phyloP scores from a whole-genome alignment of 345 rosid genomes.

The Anastatica hierochuntica region DNA sequence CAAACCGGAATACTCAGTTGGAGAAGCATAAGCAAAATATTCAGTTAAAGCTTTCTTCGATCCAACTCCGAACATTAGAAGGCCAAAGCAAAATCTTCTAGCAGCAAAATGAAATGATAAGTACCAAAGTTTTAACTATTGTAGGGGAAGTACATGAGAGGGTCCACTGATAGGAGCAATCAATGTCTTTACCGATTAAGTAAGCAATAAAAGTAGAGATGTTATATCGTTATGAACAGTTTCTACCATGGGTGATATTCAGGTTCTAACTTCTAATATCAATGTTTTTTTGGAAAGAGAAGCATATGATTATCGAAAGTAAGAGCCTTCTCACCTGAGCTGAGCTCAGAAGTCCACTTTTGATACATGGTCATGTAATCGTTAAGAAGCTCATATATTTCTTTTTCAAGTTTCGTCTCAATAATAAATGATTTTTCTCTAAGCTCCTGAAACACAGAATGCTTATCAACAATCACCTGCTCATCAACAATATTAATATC shows the following conservation, averaged over 20 bases:
- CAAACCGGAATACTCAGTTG: conserved; percentile 56
- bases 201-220: no score
- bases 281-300: no score
- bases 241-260: neutral
- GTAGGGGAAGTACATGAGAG: no score
- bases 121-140: neutral
- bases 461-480: conserved; percentile 35
- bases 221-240: neutral
- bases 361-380: conserved; percentile 55
- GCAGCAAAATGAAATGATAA: neutral
- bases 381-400: conserved; percentile 37
- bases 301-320: neutral
- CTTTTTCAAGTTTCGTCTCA: conserved; percentile 58
- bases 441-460: conserved; percentile 43
- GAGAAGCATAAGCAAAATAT: conserved; percentile 75
- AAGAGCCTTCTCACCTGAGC: conserved; percentile 34
- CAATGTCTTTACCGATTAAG: neutral
- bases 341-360: conserved; percentile 73
- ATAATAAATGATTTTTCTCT: conserved; percentile 43
- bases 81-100: conserved; percentile 79
- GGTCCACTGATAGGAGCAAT: neutral
- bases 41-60: conserved; percentile 69
- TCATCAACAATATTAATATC: conserved; percentile 73
- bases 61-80: conserved; percentile 88
- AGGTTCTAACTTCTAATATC: conserved; percentile 7